Base-by-base conservation (phyloP, 2,329 filamentous ascomycete genomes). In the Corynespora cassiicola region DNA sequence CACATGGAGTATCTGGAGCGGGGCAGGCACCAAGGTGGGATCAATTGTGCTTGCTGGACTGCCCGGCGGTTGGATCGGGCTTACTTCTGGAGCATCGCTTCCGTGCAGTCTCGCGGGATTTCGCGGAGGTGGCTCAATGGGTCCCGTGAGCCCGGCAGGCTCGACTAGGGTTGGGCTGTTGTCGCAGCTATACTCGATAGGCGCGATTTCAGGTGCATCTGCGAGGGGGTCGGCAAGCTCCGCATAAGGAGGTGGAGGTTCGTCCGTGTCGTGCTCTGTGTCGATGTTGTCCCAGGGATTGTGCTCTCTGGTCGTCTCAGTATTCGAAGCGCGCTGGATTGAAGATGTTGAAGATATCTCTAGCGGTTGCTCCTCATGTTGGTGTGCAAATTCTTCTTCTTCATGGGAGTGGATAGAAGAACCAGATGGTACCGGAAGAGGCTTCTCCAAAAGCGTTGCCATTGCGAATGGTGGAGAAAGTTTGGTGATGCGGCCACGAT, bases 181-280 rank as follows among this genome's bases (percentile, higher is more conserved):
- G 4, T 54, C 52, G 22, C 15, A 27, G 32, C 50, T 54, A 20
- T 50, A 50, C 27, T 54, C 52, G 3, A 52, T 36, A 4, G 49
- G 39, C 12, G 46, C 44, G 35, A 40, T 42, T 17, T 47, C 39
- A 23, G 39, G 39, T 12, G 33, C 40, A 26, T 44, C 39, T 20
- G 24, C 28, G 8, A n/a, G 17, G 19, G 28, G 2, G 15, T 14
- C 18, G n/a, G 23, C 32, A 14, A 34, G 36, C 19, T 46, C 46
- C 24, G 45, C 41, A 28, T 56, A 56, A 11, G 48, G 50, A 14
- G 53, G 53, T 14, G 53, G 53, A 11, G 50, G 50, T 26, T 56
- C 53, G 30, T 54, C 48, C 14, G 20, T 25, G 8, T 45, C 24
- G 15, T 39, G 12, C 9, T 41, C 33, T 23, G 21, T 27, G 8